Base-by-base conservation (phyloP, 257 asterid species). In the Solanum bukasovii region DNA sequence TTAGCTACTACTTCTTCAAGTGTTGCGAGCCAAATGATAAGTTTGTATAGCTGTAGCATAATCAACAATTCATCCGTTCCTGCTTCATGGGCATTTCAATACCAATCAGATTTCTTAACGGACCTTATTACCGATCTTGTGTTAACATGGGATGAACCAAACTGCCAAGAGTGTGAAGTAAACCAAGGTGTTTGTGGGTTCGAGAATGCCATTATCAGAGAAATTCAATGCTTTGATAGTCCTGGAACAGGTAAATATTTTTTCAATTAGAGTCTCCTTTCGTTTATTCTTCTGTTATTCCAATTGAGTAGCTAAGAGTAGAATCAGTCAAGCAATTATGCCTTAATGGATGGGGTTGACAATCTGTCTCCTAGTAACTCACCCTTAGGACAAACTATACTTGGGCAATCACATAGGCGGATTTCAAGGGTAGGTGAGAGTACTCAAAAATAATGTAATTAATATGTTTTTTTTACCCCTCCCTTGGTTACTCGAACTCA, bases 1-100 rank as follows among this genome's bases (percentile, higher is more conserved):
- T 21, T 93, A 31, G 98, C 98, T 5, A 92, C 95, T 87, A 52
- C 94, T 25, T 91, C 93, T 11, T 10, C 5, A 85, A 75, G 67
- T 63, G 85, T 90, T 16, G 94, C 88, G 9, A 86, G 68, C 84
- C 88, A 88, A 52, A 88, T 93, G 98, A 90, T 33, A 70, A 68
- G 42, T 82, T 82, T 82, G 86, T 82, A 82, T 49, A 49, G 25
- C 81, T 96, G 99, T 42, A 92, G 87, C 2, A 49, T 40, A 23
- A 78, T 94, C 59, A 82, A 9, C 10, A 91, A 88, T 74, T 42
- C 88, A 86, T 86, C 91, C 1, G 84, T 95, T 79, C 96, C 98
- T 1, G 90, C 91, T 86, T 73, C 94, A 2, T 86, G 91, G 93
- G 89, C 92, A 34, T 11, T 67, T 29, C 85, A 84, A 74, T 75